Base-by-base conservation (phyloP, 176 grass and related monocot species). In the Otatea glauca region DNA sequence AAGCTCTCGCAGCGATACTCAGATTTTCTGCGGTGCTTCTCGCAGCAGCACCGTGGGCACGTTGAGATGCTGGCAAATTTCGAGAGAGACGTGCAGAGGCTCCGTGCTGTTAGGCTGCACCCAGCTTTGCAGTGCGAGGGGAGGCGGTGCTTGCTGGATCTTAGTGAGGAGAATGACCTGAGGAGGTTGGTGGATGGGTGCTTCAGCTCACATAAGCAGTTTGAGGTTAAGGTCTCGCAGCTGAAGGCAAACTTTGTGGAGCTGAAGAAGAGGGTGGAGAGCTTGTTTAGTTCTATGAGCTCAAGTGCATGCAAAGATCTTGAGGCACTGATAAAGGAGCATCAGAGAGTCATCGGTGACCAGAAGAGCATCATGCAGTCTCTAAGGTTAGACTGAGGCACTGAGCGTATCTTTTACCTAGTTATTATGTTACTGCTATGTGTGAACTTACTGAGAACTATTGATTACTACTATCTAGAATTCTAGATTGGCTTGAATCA, bases 341-440 rank as follows among this genome's bases (percentile, higher is more conserved):
- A 92, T 35, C 91, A 93, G 42, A 92, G 79, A 85, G 39, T 93
- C 81, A 85, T 98, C 24, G 79, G 77, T 75, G 91, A 95, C 45
- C 93, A 98, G 87, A 98, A 94, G 78, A 95, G 73, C 85, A 93
- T 95, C 71, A 98, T 98, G 96, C 96, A 98, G 53, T 80, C 92
- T 87, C 73, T 98, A 78, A 98, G 96, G 96, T 98, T 88, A 83
- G 83, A 68, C 54, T 74, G 47, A 17, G 51, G 12, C 43, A 38
- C 32, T 67, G 20, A 20, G 4, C 50, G 75, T 84, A n/a, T 68
- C 27, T 53, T 74, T 69, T 69, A 39, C 49, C 65, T 73, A 17
- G 5, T 55, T 75, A 43, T 55, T 75, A 43, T 84, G 0, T 62
- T 68, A 23, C 37, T 89, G 12, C 72, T 83, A 61, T 58, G 17